phyloP scores from a whole-genome alignment of 495 filamentous ascomycete genomes.

The Neurospora sp. region DNA sequence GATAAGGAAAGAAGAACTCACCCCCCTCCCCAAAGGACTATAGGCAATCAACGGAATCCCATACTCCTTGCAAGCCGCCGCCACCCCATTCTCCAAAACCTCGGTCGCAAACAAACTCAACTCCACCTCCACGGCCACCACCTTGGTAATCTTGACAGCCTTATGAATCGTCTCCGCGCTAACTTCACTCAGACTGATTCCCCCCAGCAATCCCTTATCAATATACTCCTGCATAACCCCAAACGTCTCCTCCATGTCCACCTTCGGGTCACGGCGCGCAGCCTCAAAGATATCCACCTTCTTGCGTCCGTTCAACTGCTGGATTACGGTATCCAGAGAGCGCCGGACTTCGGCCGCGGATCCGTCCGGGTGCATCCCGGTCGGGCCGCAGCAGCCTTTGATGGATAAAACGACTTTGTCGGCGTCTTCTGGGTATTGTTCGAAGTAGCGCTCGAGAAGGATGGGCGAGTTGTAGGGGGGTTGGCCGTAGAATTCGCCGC shows the following conservation, averaged over 20 bases:
- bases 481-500: constrained; percentile 68
- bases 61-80: constrained; percentile 58
- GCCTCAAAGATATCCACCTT: constrained; percentile 74
- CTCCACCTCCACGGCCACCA: constrained; percentile 72
- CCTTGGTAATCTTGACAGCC: constrained; percentile 54
- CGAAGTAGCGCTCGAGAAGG: constrained; percentile 58
- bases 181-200: constrained; percentile 69
- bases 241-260: constrained; percentile 39
- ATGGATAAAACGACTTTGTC: constrained; percentile 54
- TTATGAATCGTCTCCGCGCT: constrained; percentile 63
- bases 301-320: constrained; percentile 60
- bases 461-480: constrained; percentile 55
- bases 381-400: constrained; percentile 45
- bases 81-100: constrained; percentile 67
- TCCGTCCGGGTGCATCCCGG: constrained; percentile 39
- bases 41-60: constrained; percentile 62
- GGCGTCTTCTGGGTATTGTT: constrained; percentile 58
- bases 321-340: constrained; percentile 58
- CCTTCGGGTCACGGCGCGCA: constrained; percentile 59
- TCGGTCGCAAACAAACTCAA: constrained; percentile 59
- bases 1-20: constrained; percentile 21
- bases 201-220: constrained; percentile 67
- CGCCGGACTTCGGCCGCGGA: constrained; percentile 52
- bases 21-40: constrained; percentile 42
- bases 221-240: constrained; percentile 50